Evolutionary conservation across 2,329 filamentous ascomycete genomes (phyloP).

Genomic region (Cladosporium halotolerans): DNA sequence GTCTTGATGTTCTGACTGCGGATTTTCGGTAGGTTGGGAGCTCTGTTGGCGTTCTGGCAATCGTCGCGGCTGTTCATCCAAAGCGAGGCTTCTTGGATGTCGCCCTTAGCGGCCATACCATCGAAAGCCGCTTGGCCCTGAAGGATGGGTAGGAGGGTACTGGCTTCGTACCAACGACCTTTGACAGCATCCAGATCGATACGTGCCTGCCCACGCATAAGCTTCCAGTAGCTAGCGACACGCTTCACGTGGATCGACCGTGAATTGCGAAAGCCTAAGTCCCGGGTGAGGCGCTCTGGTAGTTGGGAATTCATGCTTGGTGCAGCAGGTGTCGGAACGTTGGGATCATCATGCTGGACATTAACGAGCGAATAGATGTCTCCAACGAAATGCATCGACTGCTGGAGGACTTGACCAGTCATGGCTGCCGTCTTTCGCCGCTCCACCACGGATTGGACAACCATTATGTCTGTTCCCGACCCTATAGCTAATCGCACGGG

Average conservation of each 20-base stretch:
- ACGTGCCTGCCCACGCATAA: conserved; percentile 28
- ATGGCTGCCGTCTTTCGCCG: conserved; percentile 16
- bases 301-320: conserved; percentile 35
- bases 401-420: conserved; percentile 20
- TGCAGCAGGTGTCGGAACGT: conserved; percentile 29
- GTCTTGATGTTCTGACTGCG: conserved; percentile 25
- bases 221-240: conserved; percentile 38
- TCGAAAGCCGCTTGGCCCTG: conserved; percentile 21
- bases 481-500: conserved; percentile 46
- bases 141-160: conserved; percentile 41
- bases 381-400: conserved; percentile 39
- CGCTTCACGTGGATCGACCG: conserved; percentile 34
- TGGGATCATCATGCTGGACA: conserved; percentile 31
- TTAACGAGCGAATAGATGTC: conserved; percentile 48
- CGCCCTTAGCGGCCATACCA: conserved; percentile 21
- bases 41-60: conserved; percentile 27
- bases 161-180: conserved; percentile 56
- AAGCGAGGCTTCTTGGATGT: conserved; percentile 28
- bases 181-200: conserved; percentile 46
- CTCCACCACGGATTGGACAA: conserved; percentile 41
- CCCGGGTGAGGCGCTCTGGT: conserved; percentile 46
- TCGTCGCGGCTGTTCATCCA: conserved; percentile 33
- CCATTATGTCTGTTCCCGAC: conserved; percentile 45
- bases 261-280: conserved; percentile 45
- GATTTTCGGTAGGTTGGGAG: conserved; percentile 24